Evolutionary conservation across 1,139 yeast genomes (phyloP).

Genomic region (Torulaspora pretoriensis): DNA sequence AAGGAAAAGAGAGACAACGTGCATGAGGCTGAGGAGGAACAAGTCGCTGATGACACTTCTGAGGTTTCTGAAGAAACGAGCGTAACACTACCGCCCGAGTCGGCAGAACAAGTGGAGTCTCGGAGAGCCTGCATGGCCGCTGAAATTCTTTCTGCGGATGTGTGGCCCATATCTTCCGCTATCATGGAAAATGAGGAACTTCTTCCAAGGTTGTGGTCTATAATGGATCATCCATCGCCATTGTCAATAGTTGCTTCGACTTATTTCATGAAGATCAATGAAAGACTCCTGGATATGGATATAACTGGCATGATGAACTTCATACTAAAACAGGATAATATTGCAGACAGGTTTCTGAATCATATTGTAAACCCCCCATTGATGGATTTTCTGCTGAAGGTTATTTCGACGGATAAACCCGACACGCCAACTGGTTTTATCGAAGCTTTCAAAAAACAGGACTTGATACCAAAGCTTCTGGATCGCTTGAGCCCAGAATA

Average conservation of each 20-base stretch:
- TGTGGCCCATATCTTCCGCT: slow-evolving; percentile 91
- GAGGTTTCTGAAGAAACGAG: slow-evolving; percentile 34
- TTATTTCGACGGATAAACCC: slow-evolving; percentile 62
- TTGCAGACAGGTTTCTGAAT: slow-evolving; percentile 52
- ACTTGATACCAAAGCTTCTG: slow-evolving; percentile 49
- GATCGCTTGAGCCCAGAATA: slow-evolving; percentile 48
- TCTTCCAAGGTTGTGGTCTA: slow-evolving; percentile 70
- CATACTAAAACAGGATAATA: slow-evolving; percentile 46
- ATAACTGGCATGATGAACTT: slow-evolving; percentile 73
- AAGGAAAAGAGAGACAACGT: slow-evolving; percentile 41
- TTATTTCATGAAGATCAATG: slow-evolving; percentile 90
- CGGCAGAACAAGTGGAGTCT: slow-evolving; percentile 51
- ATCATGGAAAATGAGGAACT: slow-evolving; percentile 72
- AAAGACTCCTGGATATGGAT: slow-evolving; percentile 86
- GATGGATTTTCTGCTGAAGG: slow-evolving; percentile 67
- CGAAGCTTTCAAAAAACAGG: slow-evolving; percentile 49
- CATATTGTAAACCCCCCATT: slow-evolving; percentile 61
- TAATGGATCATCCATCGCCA: slow-evolving; percentile 62
- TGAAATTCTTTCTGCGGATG: slow-evolving; percentile 86
- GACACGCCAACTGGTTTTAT: slow-evolving; percentile 62
- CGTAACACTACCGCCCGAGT: slow-evolving; percentile 37
- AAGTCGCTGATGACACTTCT: slow-evolving; percentile 28
- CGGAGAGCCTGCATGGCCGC: slow-evolving; percentile 85
- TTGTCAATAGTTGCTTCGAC: slow-evolving; percentile 76
- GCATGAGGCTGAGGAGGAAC: slow-evolving; percentile 24